These are phyloP conservation scores for Begonia masoniana DNA, from an alignment of 306 rosid species.

Conservation along the genomic window DNA sequence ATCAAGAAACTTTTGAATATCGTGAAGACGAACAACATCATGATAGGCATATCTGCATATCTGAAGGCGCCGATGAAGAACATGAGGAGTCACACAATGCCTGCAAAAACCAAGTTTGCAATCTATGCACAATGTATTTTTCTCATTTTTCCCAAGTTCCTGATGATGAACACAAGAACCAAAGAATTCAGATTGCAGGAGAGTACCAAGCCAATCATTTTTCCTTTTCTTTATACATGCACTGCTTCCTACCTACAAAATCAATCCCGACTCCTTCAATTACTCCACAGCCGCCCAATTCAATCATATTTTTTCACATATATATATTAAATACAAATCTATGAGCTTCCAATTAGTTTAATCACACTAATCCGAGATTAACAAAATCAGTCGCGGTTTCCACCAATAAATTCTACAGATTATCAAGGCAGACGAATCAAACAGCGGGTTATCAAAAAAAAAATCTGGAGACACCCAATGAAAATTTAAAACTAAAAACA, in stretches of 20 bases:
- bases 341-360: too few species aligned
- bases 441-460: too few species aligned
- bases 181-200: conserved; percentile 42
- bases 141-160: conserved; percentile 51
- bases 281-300: too few species aligned
- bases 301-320: too few species aligned
- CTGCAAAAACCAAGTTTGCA: conserved; percentile 56
- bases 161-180: conserved; percentile 59
- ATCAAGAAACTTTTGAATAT: conserved; percentile 62
- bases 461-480: too few species aligned
- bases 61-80: conserved; percentile 58
- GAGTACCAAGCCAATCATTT: conserved; percentile 53
- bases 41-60: conserved; percentile 73
- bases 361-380: too few species aligned
- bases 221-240: conserved; percentile 19
- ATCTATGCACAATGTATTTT: conserved; percentile 68
- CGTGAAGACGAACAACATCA: conserved; percentile 69
- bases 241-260: conserved; percentile 34
- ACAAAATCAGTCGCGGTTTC: too few species aligned
- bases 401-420: too few species aligned
- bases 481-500: too few species aligned
- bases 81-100: conserved; percentile 62
- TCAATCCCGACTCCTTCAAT: too few species aligned
- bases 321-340: too few species aligned
- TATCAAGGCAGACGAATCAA: too few species aligned